Evolutionary conservation across 441 rosid species (phyloP), one percentile per base, ranked within the genome.

Genomic region (Macaranga tanarius): DNA sequence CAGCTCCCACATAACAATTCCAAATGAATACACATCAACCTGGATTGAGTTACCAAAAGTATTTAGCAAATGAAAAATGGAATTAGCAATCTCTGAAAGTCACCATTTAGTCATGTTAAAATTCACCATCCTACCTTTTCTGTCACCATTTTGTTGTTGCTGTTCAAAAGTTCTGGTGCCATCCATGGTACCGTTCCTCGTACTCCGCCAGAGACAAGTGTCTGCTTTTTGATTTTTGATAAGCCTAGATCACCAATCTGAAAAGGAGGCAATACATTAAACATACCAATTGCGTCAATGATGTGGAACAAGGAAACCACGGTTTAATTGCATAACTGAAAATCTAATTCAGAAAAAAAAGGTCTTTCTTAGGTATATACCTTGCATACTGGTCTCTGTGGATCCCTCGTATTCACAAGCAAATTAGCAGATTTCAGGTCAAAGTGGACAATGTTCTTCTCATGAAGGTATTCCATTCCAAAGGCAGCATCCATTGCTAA

Each of bases 211-310:
- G 85, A 82, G 71, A 84, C 69, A 9, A 80, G 78, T 8, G 87
- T 80, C 65, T 60, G 73, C 61, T 74, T 71, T 68, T 84, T 84
- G 11, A 82, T 74, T 75, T 84, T 82, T 48, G 85, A 84, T 60
- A 84, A 75, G 54, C 87, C 85, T 62, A 84, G 71, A 84, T 84
- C 87, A 74, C 85, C 87, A 74, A 84, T 78, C 87, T 84, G 71
- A 64, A 60, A 81, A 10, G 54, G 20, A 47, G 47, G 10, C 22
- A 56, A 50, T 69, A 69, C 8, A 55, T 17, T 5, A 61, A 44
- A 64, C 20, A 6, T 9, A 19, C 64, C 17, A 60, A 8, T 52
- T 20, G 42, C 76, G 40, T 34, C 9, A 42, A 28, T 62, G 42
- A 60, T n/a, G 50, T 23, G n/a, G 9, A 22, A 45, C 16, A 7